Evolutionary conservation across 495 filamentous ascomycete genomes (phyloP), one percentile per base, ranked within the genome.

Genomic region (Pseudoneurospora amorphoporcata): DNA sequence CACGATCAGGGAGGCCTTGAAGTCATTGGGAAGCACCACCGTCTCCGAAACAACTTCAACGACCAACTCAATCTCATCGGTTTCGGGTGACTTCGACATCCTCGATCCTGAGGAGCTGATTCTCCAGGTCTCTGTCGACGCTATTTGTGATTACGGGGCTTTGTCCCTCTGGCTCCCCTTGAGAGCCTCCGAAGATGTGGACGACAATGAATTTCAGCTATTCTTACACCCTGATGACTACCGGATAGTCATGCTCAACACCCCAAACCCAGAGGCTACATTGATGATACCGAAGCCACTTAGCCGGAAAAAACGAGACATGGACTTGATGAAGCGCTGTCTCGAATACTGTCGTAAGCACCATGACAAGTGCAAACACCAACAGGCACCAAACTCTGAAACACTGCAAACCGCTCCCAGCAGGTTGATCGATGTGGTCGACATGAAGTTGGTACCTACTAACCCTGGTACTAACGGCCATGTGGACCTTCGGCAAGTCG

Each of bases 351-450:
- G 79, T 65, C 77, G 76, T 32, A 58, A 75, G 6, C 70, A 79
- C 29, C 79, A 80, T 43, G 71, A 74, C 39, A 77, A 17, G 23
- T 65, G 53, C 29, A 65, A 65, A 3, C 53, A 65, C 12, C 29
- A 23, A 65, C 75, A 61, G 76, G 73, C 14, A 79, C 76, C 19
- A 78, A 69, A 43, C 73, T 75, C 41, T 74, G 29, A 65, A 35
- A 76, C 5, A 78, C 76, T 76, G 79, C 79, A 6, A 68, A 73
- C 61, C 70, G 72, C 19, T 76, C 78, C 61, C 76, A 78, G 2
- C n/a, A 79, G 79, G 79, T 73, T 80, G 2, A 70, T 80, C 41
- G 75, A 78, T 32, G 79, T 80, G 9, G 70, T 77, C 9, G 69
- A 72, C 1, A 43, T 73, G n/a, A 71, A 75, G 10, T 41, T 61